Percentiles rank a stretch among this genome's conserved stretches.
Conservation (phyloP, 176 grass and related monocot species). For the Oryza rufipogon region DNA sequence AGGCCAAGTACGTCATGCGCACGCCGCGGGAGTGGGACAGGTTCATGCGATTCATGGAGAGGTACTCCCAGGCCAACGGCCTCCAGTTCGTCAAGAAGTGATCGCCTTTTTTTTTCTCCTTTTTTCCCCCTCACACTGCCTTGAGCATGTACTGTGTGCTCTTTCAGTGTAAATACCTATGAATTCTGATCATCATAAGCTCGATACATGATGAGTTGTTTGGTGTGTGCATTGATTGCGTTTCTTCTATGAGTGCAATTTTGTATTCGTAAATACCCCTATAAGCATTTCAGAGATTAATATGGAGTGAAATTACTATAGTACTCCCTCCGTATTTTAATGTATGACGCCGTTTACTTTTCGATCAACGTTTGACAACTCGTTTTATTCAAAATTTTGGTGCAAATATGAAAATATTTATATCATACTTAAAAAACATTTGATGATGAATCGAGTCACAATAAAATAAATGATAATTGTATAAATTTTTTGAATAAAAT, state of each 20-base stretch:
- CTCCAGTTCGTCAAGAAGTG: constrained; percentile 87
- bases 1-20: constrained; percentile 87
- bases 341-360: no score
- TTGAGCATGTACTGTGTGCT: background rate
- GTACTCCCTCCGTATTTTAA: no score
- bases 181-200: background rate
- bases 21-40: constrained; percentile 73
- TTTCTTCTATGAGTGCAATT: constrained; percentile 14
- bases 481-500: no score
- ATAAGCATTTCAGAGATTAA: no score
- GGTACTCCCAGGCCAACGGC: constrained; percentile 86
- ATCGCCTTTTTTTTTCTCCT: background rate
- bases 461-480: no score
- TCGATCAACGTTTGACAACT: no score
- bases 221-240: background rate
- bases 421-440: no score
- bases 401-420: no score
- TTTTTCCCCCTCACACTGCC: background rate
- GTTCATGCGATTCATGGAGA: constrained; percentile 96
- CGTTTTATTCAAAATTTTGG: no score
- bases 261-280: background rate
- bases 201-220: background rate
- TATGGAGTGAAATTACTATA: no score
- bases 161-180: constrained; percentile 6
- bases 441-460: no score